Conservation (phyloP, 306 rosid species). For the Inga leiocalycina region DNA sequence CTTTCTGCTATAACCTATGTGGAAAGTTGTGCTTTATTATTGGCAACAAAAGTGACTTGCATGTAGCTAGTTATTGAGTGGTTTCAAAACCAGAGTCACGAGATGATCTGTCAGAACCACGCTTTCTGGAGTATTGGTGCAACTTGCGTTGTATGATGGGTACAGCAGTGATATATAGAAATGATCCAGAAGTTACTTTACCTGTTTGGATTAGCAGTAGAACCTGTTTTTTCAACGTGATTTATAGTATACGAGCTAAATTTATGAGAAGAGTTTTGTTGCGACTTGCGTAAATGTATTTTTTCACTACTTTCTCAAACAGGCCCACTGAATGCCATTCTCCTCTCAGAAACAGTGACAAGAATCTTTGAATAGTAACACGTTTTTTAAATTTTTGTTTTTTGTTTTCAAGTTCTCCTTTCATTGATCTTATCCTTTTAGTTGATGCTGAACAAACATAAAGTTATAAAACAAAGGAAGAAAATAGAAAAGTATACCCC, state of each 20-base stretch:
- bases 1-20: constrained; percentile 34
- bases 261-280: too few relatives aligned
- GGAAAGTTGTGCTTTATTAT: constrained; percentile 33
- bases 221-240: too few relatives aligned
- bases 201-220: too few relatives aligned
- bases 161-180: constrained; percentile 6
- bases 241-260: too few relatives aligned
- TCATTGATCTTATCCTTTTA: constrained; percentile 33
- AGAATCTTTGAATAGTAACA: constrained; percentile 41
- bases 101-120: constrained; percentile 27
- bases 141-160: constrained; percentile 18
- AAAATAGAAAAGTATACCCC: constrained; percentile 27
- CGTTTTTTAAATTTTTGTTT: constrained; percentile 12
- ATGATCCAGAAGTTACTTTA: constrained; percentile 7
- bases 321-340: not conserved
- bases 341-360: constrained; percentile 31
- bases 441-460: constrained; percentile 28
- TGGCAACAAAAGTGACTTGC: constrained; percentile 20
- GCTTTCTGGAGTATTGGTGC: constrained; percentile 31
- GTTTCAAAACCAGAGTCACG: constrained; percentile 23
- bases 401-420: constrained; percentile 39
- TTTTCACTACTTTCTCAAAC: too few relatives aligned
- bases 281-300: too few relatives aligned
- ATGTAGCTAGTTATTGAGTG: constrained; percentile 27
- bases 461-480: constrained; percentile 22